Conservation (phyloP, 768 basidiomycete genomes). For the Solioccasus polychromus region DNA sequence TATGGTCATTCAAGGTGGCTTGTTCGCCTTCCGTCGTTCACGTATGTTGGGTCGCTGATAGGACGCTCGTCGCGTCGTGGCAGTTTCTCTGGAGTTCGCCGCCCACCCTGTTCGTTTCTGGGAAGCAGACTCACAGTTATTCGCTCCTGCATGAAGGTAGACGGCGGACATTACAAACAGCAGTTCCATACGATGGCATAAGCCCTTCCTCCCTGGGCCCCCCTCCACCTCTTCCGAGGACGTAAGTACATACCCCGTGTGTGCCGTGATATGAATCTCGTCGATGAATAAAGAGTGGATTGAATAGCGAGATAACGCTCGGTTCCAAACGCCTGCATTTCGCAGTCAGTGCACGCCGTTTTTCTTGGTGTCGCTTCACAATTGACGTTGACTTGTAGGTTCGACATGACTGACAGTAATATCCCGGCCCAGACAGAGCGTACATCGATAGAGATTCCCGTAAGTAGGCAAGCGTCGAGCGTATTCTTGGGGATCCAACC, state of each 20-base stretch:
- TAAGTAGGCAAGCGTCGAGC: conserved; percentile 1
- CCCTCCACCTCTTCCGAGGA: neutral
- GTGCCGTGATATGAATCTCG: neutral
- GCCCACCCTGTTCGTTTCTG: too few species aligned
- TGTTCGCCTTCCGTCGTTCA: too few species aligned
- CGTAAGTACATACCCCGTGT: conserved; percentile 17
- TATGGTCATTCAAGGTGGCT: too few species aligned
- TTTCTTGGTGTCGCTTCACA: neutral
- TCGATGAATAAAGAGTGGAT: neutral
- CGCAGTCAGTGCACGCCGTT: too few species aligned
- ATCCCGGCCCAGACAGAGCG: neutral
- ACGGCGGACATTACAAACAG: too few species aligned
- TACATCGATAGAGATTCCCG: conserved; percentile 4
- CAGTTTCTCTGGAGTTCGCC: too few species aligned
- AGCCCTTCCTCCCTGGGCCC: neutral
- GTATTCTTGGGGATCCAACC: neutral
- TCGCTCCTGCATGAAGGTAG: too few species aligned
- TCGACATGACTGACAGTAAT: conserved; percentile 4
- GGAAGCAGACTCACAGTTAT: too few species aligned
- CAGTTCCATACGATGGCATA: too few species aligned
- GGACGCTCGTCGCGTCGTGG: too few species aligned
- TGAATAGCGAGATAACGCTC: neutral
- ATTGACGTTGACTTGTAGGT: too few species aligned
- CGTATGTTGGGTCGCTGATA: too few species aligned
- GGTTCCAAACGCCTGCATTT: neutral